These are phyloP conservation scores for Cordyceps farinosa DNA, from an alignment of 2,329 filamentous ascomycete genomes.

Conservation along the genomic window DNA sequence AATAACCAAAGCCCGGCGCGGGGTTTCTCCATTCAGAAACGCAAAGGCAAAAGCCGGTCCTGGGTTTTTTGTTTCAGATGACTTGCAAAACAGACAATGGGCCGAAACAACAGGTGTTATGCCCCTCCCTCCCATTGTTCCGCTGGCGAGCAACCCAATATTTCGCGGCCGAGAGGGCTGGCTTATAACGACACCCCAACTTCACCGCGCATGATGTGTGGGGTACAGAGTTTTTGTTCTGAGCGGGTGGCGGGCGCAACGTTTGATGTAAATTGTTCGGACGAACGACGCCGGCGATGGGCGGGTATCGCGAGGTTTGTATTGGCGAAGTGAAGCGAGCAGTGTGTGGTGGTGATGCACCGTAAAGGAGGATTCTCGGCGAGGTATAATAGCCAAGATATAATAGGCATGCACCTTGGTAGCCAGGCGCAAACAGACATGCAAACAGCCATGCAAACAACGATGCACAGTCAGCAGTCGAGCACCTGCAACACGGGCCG, in stretches of 20 bases:
- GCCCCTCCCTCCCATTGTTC: background rate
- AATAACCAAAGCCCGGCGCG: background rate
- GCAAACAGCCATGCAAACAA: background rate
- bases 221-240: background rate
- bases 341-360: background rate
- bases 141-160: background rate
- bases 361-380: background rate
- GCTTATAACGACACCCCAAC: background rate
- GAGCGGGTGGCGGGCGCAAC: background rate
- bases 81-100: background rate
- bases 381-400: too few relatives aligned
- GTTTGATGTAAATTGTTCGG: background rate
- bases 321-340: background rate
- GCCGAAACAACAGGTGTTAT: background rate
- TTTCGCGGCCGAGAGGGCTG: background rate
- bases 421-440: background rate
- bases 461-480: background rate
- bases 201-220: background rate
- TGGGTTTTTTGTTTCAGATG: background rate
- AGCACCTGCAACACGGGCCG: background rate
- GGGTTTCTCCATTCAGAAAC: background rate
- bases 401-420: too few relatives aligned
- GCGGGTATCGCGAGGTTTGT: background rate
- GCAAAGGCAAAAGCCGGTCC: background rate
- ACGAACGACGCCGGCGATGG: background rate